Conservation (phyloP, 108 stramenopile genomes). For the Chaetoceros tenuissimus region DNA sequence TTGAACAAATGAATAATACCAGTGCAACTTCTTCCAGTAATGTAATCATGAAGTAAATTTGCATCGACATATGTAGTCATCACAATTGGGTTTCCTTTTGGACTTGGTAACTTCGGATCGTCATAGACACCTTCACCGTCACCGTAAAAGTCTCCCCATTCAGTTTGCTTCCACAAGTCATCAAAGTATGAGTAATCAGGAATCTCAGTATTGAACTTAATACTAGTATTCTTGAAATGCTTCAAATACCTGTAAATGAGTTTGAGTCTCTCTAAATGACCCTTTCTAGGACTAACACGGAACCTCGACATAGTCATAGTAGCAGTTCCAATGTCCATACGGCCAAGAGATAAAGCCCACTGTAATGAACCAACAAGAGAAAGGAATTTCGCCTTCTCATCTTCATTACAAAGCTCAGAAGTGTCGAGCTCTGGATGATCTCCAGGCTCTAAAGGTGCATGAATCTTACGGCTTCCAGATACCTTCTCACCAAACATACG, state of each 20-base stretch:
- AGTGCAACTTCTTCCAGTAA: constrained; percentile 13
- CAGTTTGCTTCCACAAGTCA: neutral
- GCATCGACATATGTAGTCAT: constrained; percentile 10
- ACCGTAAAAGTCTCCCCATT: constrained; percentile 1
- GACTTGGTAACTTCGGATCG: constrained; percentile 6
- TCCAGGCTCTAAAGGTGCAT: constrained; percentile 2
- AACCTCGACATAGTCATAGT: constrained; percentile 16
- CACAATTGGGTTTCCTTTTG: neutral
- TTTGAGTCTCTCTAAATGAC: constrained; percentile 20
- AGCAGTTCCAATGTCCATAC: constrained; percentile 29
- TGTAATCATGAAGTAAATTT: constrained; percentile 17
- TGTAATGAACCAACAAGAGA: neutral
- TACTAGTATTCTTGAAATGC: constrained; percentile 5
- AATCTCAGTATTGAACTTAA: neutral
- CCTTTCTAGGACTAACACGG: constrained; percentile 11
- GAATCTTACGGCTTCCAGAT: no score
- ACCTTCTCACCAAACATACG: constrained; percentile 11
- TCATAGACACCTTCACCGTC: constrained; percentile 11
- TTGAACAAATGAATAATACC: constrained; percentile 6
- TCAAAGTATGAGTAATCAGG: constrained; percentile 1
- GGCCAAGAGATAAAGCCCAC: constrained; percentile 18
- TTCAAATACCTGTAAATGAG: constrained; percentile 24
- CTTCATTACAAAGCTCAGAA: neutral
- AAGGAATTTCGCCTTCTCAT: neutral
- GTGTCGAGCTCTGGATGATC: constrained; percentile 11